Percentiles rank a stretch among this genome's conserved stretches.
phyloP scores from a whole-genome alignment of 495 filamentous ascomycete species.

The Talaromyces borbonicus region DNA sequence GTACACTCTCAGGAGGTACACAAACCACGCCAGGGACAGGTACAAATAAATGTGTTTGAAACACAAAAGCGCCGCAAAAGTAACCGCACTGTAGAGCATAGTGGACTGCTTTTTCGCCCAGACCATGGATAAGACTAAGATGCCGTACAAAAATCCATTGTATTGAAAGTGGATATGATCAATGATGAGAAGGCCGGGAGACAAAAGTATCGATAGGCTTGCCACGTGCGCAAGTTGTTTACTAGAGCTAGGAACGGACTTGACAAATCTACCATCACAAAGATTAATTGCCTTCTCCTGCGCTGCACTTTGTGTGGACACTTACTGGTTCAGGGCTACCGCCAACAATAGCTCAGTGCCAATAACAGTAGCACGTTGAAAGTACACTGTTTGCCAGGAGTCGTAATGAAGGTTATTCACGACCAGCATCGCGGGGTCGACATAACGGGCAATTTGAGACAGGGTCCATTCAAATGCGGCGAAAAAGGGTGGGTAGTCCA shows the following conservation, averaged over 20 bases:
- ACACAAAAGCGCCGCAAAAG: constrained; percentile 80
- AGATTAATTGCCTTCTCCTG: neutral
- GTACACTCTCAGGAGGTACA: constrained; percentile 77
- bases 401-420: constrained; percentile 75
- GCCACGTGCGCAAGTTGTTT: constrained; percentile 79
- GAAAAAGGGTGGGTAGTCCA: constrained; percentile 98
- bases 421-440: constrained; percentile 73
- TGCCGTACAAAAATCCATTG: constrained; percentile 91
- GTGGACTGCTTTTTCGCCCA: constrained; percentile 68
- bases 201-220: constrained; percentile 81
- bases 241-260: constrained; percentile 48
- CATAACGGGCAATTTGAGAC: constrained; percentile 66
- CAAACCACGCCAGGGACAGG: constrained; percentile 91
- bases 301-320: neutral
- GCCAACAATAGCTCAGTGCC: constrained; percentile 74
- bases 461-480: constrained; percentile 93
- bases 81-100: constrained; percentile 63
- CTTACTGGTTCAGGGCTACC: constrained; percentile 71
- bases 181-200: constrained; percentile 89
- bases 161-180: constrained; percentile 99
- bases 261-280: constrained; percentile 49
- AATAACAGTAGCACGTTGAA: constrained; percentile 82
- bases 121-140: constrained; percentile 77
- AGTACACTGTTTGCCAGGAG: constrained; percentile 87
- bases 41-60: constrained; percentile 99